Evolutionary conservation across 192 early-diverging fungal genomes (phyloP), one percentile per base, ranked within the genome.

Genomic region (Tieghemiomyces parasiticus): DNA sequence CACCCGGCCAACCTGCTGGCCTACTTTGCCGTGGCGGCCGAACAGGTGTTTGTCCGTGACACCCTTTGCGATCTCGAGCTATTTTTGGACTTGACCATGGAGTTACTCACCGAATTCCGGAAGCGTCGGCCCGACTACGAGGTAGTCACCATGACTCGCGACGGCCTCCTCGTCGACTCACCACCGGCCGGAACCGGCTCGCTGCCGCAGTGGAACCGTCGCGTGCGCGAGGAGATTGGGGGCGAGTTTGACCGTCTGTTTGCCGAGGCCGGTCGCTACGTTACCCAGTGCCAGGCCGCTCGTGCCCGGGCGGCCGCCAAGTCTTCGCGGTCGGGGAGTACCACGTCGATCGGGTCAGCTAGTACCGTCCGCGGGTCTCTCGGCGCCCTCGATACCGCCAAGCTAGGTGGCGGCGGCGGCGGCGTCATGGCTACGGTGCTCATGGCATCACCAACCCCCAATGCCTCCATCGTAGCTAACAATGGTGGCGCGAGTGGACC

Each of bases 201-300:
- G 19, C 61, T 48, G 47, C 64, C 49, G 34, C 38, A 56, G 19
- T 65, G 71, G 24, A 69, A 70, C 35, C 65, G 67, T 35, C 67
- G 68, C 46, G 67, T 67, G 29, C 68, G 74, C 45, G 74, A 75
- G 51, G 74, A 75, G 32, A 75, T 75, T 61, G 74, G 74, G 59
- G 60, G 70, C 55, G 74, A 75, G 59, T 75, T 75, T 59, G 74
- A 75, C 61, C 74, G 70, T 4, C 63, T 75, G 35, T 75, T 68
- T 61, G 70, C 68, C 9, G 54, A 56, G 24, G 54, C 54, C 32
- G 29, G 31, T 34, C 54, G 54, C 1, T 34, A 56, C 19, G 24
- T 34, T 26, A 34, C 32, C 2, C 32, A n/a, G 33, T 56, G 54
- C 32, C 24, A 56, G 31, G 1, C 14, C 13, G 26, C 26, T 25